phyloP scores from a whole-genome alignment of 1,284 basidiomycete genomes.

The Cutaneotrichosporon daszewskae region DNA sequence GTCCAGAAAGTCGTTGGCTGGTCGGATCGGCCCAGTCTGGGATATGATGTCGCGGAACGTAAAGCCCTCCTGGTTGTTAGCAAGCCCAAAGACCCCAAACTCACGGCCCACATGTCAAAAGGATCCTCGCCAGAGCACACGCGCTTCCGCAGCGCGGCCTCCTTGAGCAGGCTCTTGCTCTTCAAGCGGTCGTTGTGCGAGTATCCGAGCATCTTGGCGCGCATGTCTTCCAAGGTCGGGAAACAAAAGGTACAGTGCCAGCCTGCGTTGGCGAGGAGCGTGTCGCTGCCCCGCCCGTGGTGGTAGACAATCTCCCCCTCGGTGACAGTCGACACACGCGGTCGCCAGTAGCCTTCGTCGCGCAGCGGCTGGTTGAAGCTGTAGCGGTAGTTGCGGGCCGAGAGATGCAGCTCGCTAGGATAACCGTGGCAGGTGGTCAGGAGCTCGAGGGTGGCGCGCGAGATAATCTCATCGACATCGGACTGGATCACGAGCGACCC shows the following conservation, averaged over 20 bases:
- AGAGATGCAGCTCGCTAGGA: slow-evolving; percentile 57
- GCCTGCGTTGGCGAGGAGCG: slow-evolving; percentile 58
- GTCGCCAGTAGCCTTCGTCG: slow-evolving; percentile 52
- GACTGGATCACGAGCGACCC: slow-evolving; percentile 56
- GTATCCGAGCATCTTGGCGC: slow-evolving; percentile 29
- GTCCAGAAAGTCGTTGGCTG: slow-evolving; percentile 11
- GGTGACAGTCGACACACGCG: not conserved
- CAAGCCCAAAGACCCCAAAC: too few species aligned
- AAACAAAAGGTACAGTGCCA: slow-evolving; percentile 48
- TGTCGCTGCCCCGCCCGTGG: slow-evolving; percentile 47
- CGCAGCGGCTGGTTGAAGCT: slow-evolving; percentile 58
- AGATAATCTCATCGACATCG: slow-evolving; percentile 65
- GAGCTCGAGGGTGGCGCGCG: slow-evolving; percentile 55
- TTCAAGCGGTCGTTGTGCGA: slow-evolving; percentile 29
- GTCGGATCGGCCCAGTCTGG: slow-evolving; percentile 12
- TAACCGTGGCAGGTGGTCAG: slow-evolving; percentile 52
- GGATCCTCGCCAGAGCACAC: slow-evolving; percentile 26
- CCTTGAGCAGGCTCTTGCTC: slow-evolving; percentile 9
- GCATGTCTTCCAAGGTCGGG: slow-evolving; percentile 23
- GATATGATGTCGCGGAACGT: slow-evolving; percentile 24
- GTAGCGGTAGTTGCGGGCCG: slow-evolving; percentile 62
- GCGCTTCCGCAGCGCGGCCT: slow-evolving; percentile 10
- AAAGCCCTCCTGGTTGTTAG: slow-evolving; percentile 27
- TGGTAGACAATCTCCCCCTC: slow-evolving; percentile 9
- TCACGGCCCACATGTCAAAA: slow-evolving; percentile 32